These are phyloP conservation scores for Sinapis alba DNA, from an alignment of 441 rosid genomes.

Conservation along the genomic window DNA sequence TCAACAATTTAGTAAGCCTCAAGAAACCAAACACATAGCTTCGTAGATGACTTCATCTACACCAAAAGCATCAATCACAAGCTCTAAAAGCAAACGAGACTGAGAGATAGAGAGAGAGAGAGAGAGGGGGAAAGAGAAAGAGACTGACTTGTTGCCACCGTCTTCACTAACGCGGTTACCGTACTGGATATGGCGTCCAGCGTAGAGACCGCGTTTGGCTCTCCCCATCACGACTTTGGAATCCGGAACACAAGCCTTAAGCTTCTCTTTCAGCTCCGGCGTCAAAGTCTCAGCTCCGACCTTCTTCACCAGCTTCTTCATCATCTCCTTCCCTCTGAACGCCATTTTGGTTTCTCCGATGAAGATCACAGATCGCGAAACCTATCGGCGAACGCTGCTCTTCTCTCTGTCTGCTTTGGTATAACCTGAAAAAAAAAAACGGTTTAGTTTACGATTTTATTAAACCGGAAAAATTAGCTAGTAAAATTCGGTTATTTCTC, in stretches of 20 bases:
- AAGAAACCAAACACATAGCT: too few relatives aligned
- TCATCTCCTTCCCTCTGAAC: slow-evolving; percentile 85
- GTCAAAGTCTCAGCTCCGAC: slow-evolving; percentile 67
- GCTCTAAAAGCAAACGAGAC: background rate
- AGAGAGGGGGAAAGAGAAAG: background rate
- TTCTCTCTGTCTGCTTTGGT: background rate
- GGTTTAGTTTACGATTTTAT: slow-evolving; percentile 2
- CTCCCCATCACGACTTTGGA: slow-evolving; percentile 76
- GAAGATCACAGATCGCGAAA: slow-evolving; percentile 22
- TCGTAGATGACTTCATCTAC: too few relatives aligned
- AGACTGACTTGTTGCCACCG: slow-evolving; percentile 85
- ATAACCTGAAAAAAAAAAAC: background rate
- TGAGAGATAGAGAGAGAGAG: background rate
- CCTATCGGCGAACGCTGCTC: slow-evolving; percentile 18
- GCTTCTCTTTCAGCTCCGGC: slow-evolving; percentile 60
- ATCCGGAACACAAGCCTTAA: slow-evolving; percentile 74
- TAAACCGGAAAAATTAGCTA: background rate
- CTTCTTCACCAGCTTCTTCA: slow-evolving; percentile 76
- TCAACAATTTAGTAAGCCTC: too few relatives aligned
- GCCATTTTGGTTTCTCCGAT: slow-evolving; percentile 54
- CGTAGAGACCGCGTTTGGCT: slow-evolving; percentile 87
- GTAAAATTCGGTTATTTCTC: slow-evolving; percentile 7
- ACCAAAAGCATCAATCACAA: background rate
- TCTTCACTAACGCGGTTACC: slow-evolving; percentile 89
- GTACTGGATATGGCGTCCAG: slow-evolving; percentile 91